Evolutionary conservation across 2,329 filamentous ascomycete genomes (phyloP).

Genomic region (Amauroascus niger): DNA sequence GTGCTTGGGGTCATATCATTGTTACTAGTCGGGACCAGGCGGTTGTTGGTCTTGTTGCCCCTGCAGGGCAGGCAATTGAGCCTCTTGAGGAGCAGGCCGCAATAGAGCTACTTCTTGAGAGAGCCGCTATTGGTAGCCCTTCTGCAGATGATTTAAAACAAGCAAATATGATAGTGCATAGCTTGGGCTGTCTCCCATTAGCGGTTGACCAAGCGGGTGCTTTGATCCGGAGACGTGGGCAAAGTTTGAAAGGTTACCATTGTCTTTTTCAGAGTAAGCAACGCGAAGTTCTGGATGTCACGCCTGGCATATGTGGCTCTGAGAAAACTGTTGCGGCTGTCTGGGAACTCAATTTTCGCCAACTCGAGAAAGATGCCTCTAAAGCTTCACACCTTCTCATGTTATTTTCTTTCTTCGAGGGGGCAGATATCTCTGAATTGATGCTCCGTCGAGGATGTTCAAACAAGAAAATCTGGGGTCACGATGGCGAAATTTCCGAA

Average conservation of each 20-base stretch:
- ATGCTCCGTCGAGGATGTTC: constrained; percentile 13
- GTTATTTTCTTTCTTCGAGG: constrained; percentile 17
- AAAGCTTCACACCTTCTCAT: constrained; percentile 13
- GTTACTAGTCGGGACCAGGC: constrained; percentile 12
- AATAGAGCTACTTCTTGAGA: constrained; percentile 13
- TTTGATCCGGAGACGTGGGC: constrained; percentile 14
- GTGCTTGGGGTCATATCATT: constrained; percentile 11
- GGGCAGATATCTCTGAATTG: constrained; percentile 11
- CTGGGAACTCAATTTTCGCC: constrained; percentile 17
- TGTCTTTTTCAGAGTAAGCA: constrained; percentile 12
- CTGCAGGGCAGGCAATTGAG: constrained; percentile 6
- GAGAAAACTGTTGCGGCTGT: constrained; percentile 16
- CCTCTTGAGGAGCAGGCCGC: constrained; percentile 9
- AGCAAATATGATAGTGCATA: neutral
- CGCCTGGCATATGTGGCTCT: constrained; percentile 6
- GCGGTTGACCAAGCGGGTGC: constrained; percentile 18
- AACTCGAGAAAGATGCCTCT: constrained; percentile 12
- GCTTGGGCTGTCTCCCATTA: constrained; percentile 14
- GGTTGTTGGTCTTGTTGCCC: constrained; percentile 3
- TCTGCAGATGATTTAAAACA: neutral
- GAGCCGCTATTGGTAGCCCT: neutral
- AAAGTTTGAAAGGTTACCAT: constrained; percentile 15
- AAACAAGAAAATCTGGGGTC: constrained; percentile 13
- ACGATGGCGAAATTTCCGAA: constrained; percentile 13
- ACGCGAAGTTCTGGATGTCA: no score